Percentiles rank a stretch among this genome's conserved stretches.
phyloP scores from a whole-genome alignment of 164 flowering plant genomes.

The Kingdonia uniflora region DNA sequence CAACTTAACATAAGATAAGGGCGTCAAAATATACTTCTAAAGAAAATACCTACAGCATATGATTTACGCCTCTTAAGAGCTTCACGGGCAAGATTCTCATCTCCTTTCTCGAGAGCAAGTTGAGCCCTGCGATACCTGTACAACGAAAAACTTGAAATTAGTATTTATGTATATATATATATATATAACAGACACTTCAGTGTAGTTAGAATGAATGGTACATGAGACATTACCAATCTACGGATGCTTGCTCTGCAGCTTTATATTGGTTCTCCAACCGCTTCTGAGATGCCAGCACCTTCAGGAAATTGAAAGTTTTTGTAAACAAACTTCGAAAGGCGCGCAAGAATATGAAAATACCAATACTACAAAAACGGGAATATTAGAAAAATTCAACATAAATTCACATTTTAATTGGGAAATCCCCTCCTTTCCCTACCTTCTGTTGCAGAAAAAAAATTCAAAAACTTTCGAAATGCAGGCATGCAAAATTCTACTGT shows the following conservation, averaged over 20 bases:
- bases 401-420: too few species aligned
- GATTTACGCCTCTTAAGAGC: conserved; percentile 84
- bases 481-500: too few species aligned
- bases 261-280: conserved; percentile 74
- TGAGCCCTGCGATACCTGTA: conserved; percentile 77
- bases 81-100: conserved; percentile 91
- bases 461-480: too few species aligned
- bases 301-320: conserved; percentile 5
- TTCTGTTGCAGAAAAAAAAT: too few species aligned
- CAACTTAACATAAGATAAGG: too few species aligned
- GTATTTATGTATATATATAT: too few species aligned
- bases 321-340: too few species aligned
- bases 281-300: conserved; percentile 94
- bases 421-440: too few species aligned
- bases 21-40: neutral
- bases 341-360: too few species aligned
- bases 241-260: conserved; percentile 80
- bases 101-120: conserved; percentile 79
- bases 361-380: too few species aligned
- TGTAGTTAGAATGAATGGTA: neutral
- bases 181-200: too few species aligned
- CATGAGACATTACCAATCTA: conserved; percentile 54
- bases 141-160: neutral
- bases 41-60: conserved; percentile 50
- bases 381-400: too few species aligned